Evolutionary conservation across 2,329 filamentous ascomycete species (phyloP).

Genomic region (Scytalidium sp.): DNA sequence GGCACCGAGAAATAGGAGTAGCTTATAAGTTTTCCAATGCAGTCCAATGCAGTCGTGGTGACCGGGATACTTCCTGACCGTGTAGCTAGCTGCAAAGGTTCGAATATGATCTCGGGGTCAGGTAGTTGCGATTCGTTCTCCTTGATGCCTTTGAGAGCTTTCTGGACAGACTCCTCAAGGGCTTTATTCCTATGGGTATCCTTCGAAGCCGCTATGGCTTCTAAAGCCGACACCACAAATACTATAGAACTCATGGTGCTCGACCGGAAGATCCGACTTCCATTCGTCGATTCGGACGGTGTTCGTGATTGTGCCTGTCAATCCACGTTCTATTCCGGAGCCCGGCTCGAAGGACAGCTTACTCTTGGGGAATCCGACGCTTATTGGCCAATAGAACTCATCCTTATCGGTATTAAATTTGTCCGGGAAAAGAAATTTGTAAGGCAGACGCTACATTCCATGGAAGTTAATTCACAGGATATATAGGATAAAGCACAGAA

Average conservation of each 20-base stretch:
- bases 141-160: conserved; percentile 82
- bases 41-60: conserved; percentile 88
- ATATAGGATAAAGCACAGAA: too few relatives aligned
- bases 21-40: conserved; percentile 97
- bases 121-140: conserved; percentile 77
- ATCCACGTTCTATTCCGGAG: neutral
- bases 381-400: neutral
- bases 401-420: neutral
- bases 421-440: neutral
- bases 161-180: conserved; percentile 76
- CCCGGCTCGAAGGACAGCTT: conserved; percentile 1
- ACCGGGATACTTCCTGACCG: conserved; percentile 82
- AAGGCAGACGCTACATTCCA: too few relatives aligned
- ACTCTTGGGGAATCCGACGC: neutral
- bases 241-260: conserved; percentile 86
- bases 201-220: conserved; percentile 87
- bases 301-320: neutral
- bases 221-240: conserved; percentile 90
- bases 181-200: conserved; percentile 86
- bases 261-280: conserved; percentile 21
- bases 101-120: conserved; percentile 88
- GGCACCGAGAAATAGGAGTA: conserved; percentile 95
- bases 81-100: conserved; percentile 84
- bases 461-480: too few relatives aligned
- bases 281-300: conserved; percentile 16